A percentile compares a stretch with the other conserved stretches of the same genome.
Evolutionary conservation across 78 protist genomes (phyloP).

Genomic region (Kipferlia bialata): DNA sequence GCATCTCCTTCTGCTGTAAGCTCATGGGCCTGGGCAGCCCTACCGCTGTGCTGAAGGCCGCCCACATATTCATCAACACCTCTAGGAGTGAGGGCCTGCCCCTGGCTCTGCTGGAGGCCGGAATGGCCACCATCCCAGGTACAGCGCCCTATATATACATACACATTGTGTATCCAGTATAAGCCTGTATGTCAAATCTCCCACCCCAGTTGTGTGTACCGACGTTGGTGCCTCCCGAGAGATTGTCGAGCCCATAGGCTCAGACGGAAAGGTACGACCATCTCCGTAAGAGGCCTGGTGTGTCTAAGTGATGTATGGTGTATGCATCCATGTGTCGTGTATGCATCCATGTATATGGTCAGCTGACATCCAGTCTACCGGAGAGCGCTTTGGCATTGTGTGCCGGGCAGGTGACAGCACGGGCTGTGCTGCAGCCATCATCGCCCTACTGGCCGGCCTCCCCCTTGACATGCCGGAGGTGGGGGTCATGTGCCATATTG

Average conservation of each 20-base stretch:
- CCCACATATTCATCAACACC: constrained; percentile 26
- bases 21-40: constrained; percentile 20
- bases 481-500: too few relatives aligned
- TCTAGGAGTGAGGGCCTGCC: constrained; percentile 25
- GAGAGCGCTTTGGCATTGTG: constrained; percentile 19
- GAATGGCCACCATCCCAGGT: constrained; percentile 20
- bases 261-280: not conserved
- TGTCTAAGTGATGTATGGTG: constrained; percentile 4
- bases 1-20: not conserved
- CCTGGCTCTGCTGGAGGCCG: constrained; percentile 30
- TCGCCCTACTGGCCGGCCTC: too few relatives aligned
- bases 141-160: too few relatives aligned
- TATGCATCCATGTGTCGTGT: too few relatives aligned
- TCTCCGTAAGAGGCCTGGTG: not conserved
- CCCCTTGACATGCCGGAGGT: too few relatives aligned
- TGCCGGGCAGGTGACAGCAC: too few relatives aligned
- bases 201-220: constrained; percentile 30
- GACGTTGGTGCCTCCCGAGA: constrained; percentile 27
- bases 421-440: too few relatives aligned
- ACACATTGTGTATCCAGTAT: too few relatives aligned
- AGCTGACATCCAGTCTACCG: too few relatives aligned
- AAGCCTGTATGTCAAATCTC: too few relatives aligned
- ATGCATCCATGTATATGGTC: too few relatives aligned
- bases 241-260: constrained; percentile 2
- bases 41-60: constrained; percentile 7